Base-by-base conservation (phyloP, 139 green algal genomes). In the Bryopsis sp. region DNA sequence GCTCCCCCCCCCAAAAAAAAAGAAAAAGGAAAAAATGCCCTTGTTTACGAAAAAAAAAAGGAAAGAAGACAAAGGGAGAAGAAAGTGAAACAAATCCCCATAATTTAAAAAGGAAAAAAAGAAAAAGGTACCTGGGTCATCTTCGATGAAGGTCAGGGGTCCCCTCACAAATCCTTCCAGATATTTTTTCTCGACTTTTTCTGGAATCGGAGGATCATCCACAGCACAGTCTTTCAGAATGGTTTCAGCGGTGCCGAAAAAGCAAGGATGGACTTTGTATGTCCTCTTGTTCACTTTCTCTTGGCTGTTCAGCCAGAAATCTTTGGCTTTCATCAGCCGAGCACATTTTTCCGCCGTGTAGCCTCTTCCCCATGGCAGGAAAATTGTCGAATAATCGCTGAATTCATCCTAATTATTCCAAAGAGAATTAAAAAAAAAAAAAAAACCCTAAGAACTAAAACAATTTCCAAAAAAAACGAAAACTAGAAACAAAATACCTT, bases 381-480 rank as follows among this genome's bases (percentile, higher is more conserved):
- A 43, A 8, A 64, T 26, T 22, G 57, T 64, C 34, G 57, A 64
- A 35, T 64, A 64, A 26, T 64, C 57, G 57, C 57, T 64, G n/a
- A n/a, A n/a, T n/a, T n/a, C n/a, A n/a, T n/a, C n/a, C n/a, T n/a
- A n/a, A n/a, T n/a, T n/a, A n/a, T n/a, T n/a, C n/a, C n/a, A n/a
- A n/a, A n/a, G n/a, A n/a, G n/a, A n/a, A n/a, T n/a, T n/a, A n/a
- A n/a, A n/a, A n/a, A n/a, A n/a, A n/a, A n/a, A n/a, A n/a, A n/a
- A n/a, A n/a, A n/a, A n/a, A n/a, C n/a, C n/a, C n/a, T n/a, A n/a
- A n/a, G n/a, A n/a, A n/a, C n/a, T n/a, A n/a, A n/a, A n/a, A n/a
- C n/a, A n/a, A n/a, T n/a, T n/a, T n/a, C n/a, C n/a, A n/a, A n/a
- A n/a, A n/a, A n/a, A n/a, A n/a, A n/a, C n/a, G n/a, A n/a, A n/a